Evolutionary conservation across 2,329 filamentous ascomycete genomes (phyloP).

Genomic region (Phialocephala sp.): DNA sequence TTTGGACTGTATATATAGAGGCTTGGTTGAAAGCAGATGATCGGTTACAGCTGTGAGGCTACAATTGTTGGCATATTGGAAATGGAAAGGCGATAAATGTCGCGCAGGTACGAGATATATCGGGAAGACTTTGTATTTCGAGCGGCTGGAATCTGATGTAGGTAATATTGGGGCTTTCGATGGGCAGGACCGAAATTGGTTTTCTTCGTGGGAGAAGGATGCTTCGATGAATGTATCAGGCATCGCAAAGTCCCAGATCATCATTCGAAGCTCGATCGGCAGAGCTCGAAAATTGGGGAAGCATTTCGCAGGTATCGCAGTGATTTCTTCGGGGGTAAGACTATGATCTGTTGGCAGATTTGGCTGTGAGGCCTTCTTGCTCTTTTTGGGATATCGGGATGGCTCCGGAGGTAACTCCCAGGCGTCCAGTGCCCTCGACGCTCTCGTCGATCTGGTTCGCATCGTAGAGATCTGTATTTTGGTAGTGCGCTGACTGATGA

Average conservation of each 20-base stretch:
- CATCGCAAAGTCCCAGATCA: conserved; percentile 9
- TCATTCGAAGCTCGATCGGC: conserved; percentile 5
- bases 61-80: too few species aligned
- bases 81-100: too few species aligned
- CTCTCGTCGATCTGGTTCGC: neutral
- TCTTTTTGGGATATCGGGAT: neutral
- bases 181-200: neutral
- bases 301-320: conserved; percentile 7
- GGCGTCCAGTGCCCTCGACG: neutral
- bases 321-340: neutral
- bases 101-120: neutral
- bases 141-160: neutral
- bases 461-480: neutral
- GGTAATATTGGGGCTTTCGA: neutral
- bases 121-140: neutral
- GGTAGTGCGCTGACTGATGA: neutral
- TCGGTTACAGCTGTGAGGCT: too few species aligned
- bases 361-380: neutral
- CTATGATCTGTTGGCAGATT: neutral
- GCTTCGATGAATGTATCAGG: conserved; percentile 1
- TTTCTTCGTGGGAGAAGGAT: neutral
- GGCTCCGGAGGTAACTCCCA: neutral
- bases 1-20: neutral
- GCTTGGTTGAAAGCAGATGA: neutral
- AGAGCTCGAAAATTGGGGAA: conserved; percentile 4